These are phyloP conservation scores for Fraxinus platypoda DNA, from an alignment of 305 asterid species.

Conservation along the genomic window DNA sequence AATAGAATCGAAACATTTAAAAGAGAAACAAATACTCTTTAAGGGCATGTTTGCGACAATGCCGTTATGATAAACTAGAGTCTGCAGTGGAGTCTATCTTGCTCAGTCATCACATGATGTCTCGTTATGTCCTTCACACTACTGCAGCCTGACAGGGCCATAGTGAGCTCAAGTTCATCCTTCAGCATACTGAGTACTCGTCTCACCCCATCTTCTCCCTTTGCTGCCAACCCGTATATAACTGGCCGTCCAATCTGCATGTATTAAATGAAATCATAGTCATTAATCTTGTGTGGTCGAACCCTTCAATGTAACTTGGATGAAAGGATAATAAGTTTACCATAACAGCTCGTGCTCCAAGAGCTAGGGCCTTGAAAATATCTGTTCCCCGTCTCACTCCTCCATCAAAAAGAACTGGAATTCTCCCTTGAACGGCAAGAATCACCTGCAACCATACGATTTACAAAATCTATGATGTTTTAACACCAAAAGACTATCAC, in stretches of 20 bases:
- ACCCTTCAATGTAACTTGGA: not conserved
- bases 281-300: not conserved
- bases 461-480: not conserved
- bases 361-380: slow-evolving; percentile 75
- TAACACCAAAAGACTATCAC: not conserved
- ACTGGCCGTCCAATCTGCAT: slow-evolving; percentile 61
- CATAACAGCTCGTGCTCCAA: slow-evolving; percentile 67
- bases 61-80: slow-evolving; percentile 26
- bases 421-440: slow-evolving; percentile 57
- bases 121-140: slow-evolving; percentile 45
- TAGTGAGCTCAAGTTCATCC: slow-evolving; percentile 57
- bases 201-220: slow-evolving; percentile 52
- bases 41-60: not conserved
- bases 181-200: slow-evolving; percentile 54
- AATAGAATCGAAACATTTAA: not conserved
- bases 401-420: slow-evolving; percentile 60
- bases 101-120: slow-evolving; percentile 44
- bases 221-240: slow-evolving; percentile 53
- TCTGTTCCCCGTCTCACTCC: slow-evolving; percentile 74
- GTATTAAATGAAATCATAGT: not conserved
- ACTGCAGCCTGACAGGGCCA: slow-evolving; percentile 67
- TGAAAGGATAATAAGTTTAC: slow-evolving; percentile 19
- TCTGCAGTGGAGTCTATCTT: slow-evolving; percentile 34
- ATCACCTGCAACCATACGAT: slow-evolving; percentile 44
- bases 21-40: not conserved